Percentiles rank a stretch among this genome's conserved stretches.
These are phyloP conservation scores for Fusarium nanum DNA, from an alignment of 2,329 filamentous ascomycete genomes.

Conservation along the genomic window DNA sequence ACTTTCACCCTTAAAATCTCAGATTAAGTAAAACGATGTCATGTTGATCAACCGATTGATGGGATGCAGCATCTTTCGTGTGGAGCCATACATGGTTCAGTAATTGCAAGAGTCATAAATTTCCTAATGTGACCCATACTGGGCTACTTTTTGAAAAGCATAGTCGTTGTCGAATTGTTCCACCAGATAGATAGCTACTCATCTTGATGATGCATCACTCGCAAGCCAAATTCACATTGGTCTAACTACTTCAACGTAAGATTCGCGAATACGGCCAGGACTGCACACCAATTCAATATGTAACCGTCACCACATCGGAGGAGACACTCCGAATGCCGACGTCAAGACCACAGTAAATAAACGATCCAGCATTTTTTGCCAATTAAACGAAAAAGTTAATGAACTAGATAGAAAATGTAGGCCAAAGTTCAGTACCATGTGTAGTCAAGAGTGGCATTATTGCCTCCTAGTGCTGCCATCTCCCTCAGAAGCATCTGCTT, in stretches of 20 bases:
- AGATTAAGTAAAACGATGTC: neutral
- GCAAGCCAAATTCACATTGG: neutral
- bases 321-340: neutral
- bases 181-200: neutral
- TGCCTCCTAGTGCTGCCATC: too few species aligned
- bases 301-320: neutral
- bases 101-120: neutral
- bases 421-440: too few species aligned
- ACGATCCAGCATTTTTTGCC: neutral
- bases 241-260: neutral
- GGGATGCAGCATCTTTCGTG: neutral
- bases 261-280: neutral
- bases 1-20: neutral
- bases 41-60: accelerated
- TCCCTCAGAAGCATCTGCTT: too few species aligned
- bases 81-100: neutral
- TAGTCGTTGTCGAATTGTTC: neutral
- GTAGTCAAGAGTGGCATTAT: too few species aligned
- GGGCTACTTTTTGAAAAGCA: neutral
- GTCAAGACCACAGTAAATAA: neutral
- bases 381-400: neutral
- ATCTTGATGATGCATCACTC: neutral
- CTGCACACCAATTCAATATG: neutral
- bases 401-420: too few species aligned
- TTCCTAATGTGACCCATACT: neutral